Evolutionary conservation across 768 basidiomycete genomes (phyloP), one percentile per base, ranked within the genome.

Genomic region (Naematelia encephala): DNA sequence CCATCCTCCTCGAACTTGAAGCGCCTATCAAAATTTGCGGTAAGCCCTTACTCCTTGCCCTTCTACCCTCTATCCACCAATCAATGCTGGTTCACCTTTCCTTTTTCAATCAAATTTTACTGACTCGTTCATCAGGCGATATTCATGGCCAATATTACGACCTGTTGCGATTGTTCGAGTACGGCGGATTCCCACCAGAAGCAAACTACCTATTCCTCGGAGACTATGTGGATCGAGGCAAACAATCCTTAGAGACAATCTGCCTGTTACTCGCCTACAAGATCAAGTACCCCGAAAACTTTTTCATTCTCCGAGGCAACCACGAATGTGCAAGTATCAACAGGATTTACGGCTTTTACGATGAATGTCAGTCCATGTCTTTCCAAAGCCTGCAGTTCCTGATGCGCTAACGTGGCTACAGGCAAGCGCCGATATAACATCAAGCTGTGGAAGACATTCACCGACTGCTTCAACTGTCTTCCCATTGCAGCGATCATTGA

Each of bases 391-490:
- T n/a, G n/a, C n/a, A n/a, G n/a, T n/a, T n/a, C n/a, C 56, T 61
- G 53, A 51, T 34, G 12, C 39, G 28, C 19, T 16, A 11, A 3
- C 29, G 8, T 2, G 22, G 12, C 26, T 5, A 49, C 76, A 98
- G 94, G 94, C 84, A 99, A 99, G 83, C 91, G 94, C 78, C 87
- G 94, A 76, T 98, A 97, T 84, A 99, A 98, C 83, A 99, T 99
- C 84, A 99, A 99, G 80, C 84, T 97, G 76, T 99, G 94, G 94
- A 99, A 99, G 84, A 99, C 94, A 30, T 99, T 99, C 80, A 99
- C 94, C 60, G 94, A 99, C 78, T 97, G 94, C 81, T 99, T 99
- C 84, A 99, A 99, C 82, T 98, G 94, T 78, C 82, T 97, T 66
- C 94, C 94, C 34, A 97, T 99, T 78, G 94, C 94, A 49, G 94